Base-by-base conservation (phyloP, 257 asterid species). In the Jasminum sambac region DNA sequence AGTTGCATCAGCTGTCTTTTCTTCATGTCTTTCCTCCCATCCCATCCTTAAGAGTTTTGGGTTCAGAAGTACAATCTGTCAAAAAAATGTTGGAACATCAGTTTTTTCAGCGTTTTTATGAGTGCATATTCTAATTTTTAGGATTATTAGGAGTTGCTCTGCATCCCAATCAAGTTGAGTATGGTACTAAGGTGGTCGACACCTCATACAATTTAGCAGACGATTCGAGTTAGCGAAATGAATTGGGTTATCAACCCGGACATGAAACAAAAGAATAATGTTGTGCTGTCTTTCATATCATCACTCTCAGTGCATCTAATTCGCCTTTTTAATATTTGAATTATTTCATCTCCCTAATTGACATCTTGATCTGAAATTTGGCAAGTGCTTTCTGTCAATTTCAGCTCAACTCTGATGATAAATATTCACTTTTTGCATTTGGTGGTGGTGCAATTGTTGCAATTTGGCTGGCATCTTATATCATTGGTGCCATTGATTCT, bases 401-500 rank as follows among this genome's bases (percentile, higher is more conserved):
- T 82, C 96, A 89, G 95, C 52, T 89, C 63, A 89, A 83, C 67
- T 78, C 76, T 8, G 86, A 81, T 21, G 85, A 86, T 34, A 64
- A 81, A 23, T 85, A 82, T 78, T 83, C 96, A 11, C 5, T 84
- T 74, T 70, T 88, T 24, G 79, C 80, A 25, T 69, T 83, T 34
- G 96, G 92, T 11, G 85, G 88, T 79, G 89, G 86, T 11, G 83
- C 84, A 30, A 79, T 83, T 39, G 69, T 79, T 40, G 86, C 89
- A 39, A 82, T 92, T 40, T 89, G 91, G 88, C 58, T 92, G 58
- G 78, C 85, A 16, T 76, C 74, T 63, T 84, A 96, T 16, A 68
- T 92, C 23, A 79, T 92, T 60, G 84, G 87, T 66, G 96, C 96
- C 65, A 77, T 92, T 24, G 95, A 92, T 74, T 88, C 96, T 46